phyloP scores from a whole-genome alignment of 129 eudicot genomes.

The sunflower (Helianthus annuus) region HanXRQr2.0-SUNRISE NC_035446.2:137856095-137856594 shows the following conservation, averaged over 20 bases:
- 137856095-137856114: slow-evolving; percentile 67
- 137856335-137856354: slow-evolving; percentile 73
- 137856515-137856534: neutral
- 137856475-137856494: slow-evolving; percentile 72
- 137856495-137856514: slow-evolving; percentile 51
- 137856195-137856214: slow-evolving; percentile 70
- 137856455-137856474: slow-evolving; percentile 52
- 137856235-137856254: slow-evolving; percentile 61
- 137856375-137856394: slow-evolving; percentile 87
- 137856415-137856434: slow-evolving; percentile 60
- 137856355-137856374: slow-evolving; percentile 83
- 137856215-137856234: slow-evolving; percentile 59
- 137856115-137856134: slow-evolving; percentile 68
- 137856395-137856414: slow-evolving; percentile 45
- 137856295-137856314: slow-evolving; percentile 52
- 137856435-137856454: slow-evolving; percentile 60
- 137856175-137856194: neutral
- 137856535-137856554: neutral
- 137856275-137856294: slow-evolving; percentile 46
- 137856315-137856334: slow-evolving; percentile 47
- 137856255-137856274: slow-evolving; percentile 67
- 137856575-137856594: too few species aligned
- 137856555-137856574: neutral
- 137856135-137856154: neutral
- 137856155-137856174: neutral